These are phyloP conservation scores for Ascocoryne sarcoides DNA, from an alignment of 2,329 filamentous ascomycete species.

Conservation along the genomic window DNA sequence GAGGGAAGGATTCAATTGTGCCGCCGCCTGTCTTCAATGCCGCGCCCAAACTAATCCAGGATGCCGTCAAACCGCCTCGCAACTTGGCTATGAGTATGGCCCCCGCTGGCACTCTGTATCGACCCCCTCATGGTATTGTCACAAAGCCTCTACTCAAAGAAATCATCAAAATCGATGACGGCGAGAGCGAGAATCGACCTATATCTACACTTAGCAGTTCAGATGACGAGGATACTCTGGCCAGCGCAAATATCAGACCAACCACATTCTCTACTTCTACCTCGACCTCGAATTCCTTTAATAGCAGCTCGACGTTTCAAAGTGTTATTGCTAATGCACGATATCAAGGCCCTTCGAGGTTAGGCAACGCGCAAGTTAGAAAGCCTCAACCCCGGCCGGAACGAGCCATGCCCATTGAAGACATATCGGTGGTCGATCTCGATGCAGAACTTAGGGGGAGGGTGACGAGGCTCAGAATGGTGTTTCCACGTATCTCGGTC, in stretches of 20 bases:
- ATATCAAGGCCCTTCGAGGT: slow-evolving; percentile 12
- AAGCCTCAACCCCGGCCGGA: slow-evolving; percentile 31
- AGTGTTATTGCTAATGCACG: slow-evolving; percentile 15
- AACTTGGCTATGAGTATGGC: slow-evolving; percentile 55
- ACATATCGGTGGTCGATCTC: slow-evolving; percentile 41
- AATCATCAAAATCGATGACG: slow-evolving; percentile 43
- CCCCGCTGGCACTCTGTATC: slow-evolving; percentile 65
- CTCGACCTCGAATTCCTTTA: slow-evolving; percentile 33
- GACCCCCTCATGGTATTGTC: slow-evolving; percentile 36
- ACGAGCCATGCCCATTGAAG: slow-evolving; percentile 37
- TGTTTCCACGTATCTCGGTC: slow-evolving; percentile 40
- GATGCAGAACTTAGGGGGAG: slow-evolving; percentile 42
- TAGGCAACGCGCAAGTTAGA: background rate
- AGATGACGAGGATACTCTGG: slow-evolving; percentile 45
- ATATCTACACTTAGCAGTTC: slow-evolving; percentile 52
- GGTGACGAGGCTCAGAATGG: slow-evolving; percentile 40
- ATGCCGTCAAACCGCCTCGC: background rate
- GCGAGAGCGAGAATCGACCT: slow-evolving; percentile 46
- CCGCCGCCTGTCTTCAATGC: slow-evolving; percentile 7
- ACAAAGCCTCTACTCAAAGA: slow-evolving; percentile 33
- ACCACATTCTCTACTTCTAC: slow-evolving; percentile 40
- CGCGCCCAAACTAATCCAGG: background rate
- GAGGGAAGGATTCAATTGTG: slow-evolving; percentile 8
- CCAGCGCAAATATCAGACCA: slow-evolving; percentile 50
- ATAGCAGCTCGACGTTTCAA: slow-evolving; percentile 34